Evolutionary conservation across 2,329 filamentous ascomycete species (phyloP), one percentile per base, ranked within the genome.

Genomic region (Fusarium clavum): DNA sequence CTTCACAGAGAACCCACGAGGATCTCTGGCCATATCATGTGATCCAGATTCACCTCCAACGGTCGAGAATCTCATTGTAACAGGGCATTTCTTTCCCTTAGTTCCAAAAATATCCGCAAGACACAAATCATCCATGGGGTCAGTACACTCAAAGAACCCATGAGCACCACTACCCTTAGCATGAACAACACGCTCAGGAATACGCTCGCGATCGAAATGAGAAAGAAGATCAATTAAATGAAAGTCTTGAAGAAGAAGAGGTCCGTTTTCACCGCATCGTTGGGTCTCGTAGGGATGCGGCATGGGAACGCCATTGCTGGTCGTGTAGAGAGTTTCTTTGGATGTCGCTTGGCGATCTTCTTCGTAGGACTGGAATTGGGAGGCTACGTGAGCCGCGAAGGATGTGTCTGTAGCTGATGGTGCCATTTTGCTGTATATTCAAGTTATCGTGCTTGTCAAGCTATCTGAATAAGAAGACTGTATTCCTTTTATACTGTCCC

Each of bases 41-140:
- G 89, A 92, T 9, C 91, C 91, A 61, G 88, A 88, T 79, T 93
- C 91, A 64, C 91, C 91, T 76, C 91, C 91, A 7, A 94, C 91
- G 3, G 92, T 94, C 0, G 91, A 93, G 80, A 94, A 93, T 6
- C 92, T 88, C 45, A 87, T 85, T 2, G 90, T 85, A 67, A 90
- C 79, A 18, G 90, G 88, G 49, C 90, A 92, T 78, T 88, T 88
- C 82, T 93, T 93, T 72, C 91, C 92, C 56, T 88, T 83, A 60
- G 86, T 82, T 74, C 82, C 85, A 74, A 90, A 87, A 60, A 87
- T 82, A 57, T 82, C 77, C 32, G 86, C 85, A 4, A 81, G 80
- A 9, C 83, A 88, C 41, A 90, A 73, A 57, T 90, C 86, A n/a
- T 85, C 83, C 57, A 88, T 82, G 4, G 78, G 76, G 47, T 82